Percentiles rank a stretch among this genome's conserved stretches.
phyloP scores from a whole-genome alignment of 257 asterid genomes.

The Solanum medicagineum region DNA sequence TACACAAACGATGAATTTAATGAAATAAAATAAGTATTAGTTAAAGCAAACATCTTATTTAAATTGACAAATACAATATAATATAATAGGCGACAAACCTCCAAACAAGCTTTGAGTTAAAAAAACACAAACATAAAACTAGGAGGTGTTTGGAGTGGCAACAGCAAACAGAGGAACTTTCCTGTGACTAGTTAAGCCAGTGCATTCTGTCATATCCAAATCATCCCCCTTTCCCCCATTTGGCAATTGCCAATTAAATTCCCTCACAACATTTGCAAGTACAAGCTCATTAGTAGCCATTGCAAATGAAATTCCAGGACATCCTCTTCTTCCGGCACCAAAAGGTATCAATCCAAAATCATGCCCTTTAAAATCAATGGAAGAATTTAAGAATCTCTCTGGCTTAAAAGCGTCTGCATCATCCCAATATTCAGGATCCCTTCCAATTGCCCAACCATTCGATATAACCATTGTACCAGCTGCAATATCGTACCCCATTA shows the following conservation, averaged over 20 bases:
- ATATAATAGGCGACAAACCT: neutral
- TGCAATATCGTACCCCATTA: slow-evolving; percentile 32
- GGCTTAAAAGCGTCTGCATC: slow-evolving; percentile 36
- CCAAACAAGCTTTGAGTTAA: neutral
- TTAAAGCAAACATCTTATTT: neutral
- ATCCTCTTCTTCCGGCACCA: slow-evolving; percentile 49
- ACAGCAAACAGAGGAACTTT: slow-evolving; percentile 19
- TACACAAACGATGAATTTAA: neutral
- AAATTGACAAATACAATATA: neutral
- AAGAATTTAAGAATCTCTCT: slow-evolving; percentile 24
- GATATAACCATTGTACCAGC: slow-evolving; percentile 19
- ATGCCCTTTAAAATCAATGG: slow-evolving; percentile 23
- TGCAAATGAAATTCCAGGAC: slow-evolving; percentile 34
- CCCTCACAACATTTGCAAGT: slow-evolving; percentile 26
- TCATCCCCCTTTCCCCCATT: slow-evolving; percentile 10
- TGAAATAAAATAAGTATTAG: neutral
- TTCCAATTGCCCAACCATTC: slow-evolving; percentile 38
- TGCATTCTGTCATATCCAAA: slow-evolving; percentile 33
- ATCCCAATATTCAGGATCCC: slow-evolving; percentile 39
- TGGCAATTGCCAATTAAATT: slow-evolving; percentile 26
- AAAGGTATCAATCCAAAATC: slow-evolving; percentile 41
- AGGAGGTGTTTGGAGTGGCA: slow-evolving; percentile 2
- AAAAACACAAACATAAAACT: neutral
- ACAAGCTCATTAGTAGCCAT: slow-evolving; percentile 20
- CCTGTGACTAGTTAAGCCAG: slow-evolving; percentile 17